A percentile compares a stretch with the other conserved stretches of the same genome.
Evolutionary conservation across 305 asterid species (phyloP).

Genomic region (Withania somnifera): DNA sequence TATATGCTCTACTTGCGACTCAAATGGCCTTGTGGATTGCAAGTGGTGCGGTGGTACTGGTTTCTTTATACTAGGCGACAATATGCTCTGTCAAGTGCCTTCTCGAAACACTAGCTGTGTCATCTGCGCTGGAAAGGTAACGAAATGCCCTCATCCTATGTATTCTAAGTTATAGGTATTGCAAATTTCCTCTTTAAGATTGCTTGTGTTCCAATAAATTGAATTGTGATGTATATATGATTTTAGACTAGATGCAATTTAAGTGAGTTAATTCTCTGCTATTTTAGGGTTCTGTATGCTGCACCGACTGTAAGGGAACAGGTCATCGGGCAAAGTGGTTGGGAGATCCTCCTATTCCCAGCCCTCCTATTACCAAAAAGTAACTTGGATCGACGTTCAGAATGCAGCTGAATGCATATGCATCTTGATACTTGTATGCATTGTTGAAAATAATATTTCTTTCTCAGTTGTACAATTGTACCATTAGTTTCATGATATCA

Average conservation of each 20-base stretch:
- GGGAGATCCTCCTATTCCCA: slow-evolving; percentile 50
- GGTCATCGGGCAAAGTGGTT: slow-evolving; percentile 96
- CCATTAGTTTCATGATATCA: neutral
- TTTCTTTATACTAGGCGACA: slow-evolving; percentile 84
- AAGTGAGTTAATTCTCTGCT: neutral
- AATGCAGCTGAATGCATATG: neutral
- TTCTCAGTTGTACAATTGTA: neutral
- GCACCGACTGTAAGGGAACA: slow-evolving; percentile 85
- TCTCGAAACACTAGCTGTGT: slow-evolving; percentile 77
- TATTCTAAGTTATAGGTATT: neutral
- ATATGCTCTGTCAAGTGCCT: slow-evolving; percentile 93
- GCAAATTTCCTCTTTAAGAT: neutral
- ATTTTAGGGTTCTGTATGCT: slow-evolving; percentile 61
- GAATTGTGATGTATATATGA: neutral
- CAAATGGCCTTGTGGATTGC: slow-evolving; percentile 77
- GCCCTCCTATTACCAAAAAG: slow-evolving; percentile 49
- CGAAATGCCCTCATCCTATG: neutral
- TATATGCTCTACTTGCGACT: slow-evolving; percentile 61
- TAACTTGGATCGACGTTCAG: neutral
- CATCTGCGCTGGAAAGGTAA: slow-evolving; percentile 77
- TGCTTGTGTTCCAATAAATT: neutral
- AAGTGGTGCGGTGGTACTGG: slow-evolving; percentile 95
- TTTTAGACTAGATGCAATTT: neutral
- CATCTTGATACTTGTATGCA: neutral
- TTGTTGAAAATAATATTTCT: neutral